Conservation (phyloP, 1,284 basidiomycete genomes). For the Cutaneotrichosporon spelunceum region DNA sequence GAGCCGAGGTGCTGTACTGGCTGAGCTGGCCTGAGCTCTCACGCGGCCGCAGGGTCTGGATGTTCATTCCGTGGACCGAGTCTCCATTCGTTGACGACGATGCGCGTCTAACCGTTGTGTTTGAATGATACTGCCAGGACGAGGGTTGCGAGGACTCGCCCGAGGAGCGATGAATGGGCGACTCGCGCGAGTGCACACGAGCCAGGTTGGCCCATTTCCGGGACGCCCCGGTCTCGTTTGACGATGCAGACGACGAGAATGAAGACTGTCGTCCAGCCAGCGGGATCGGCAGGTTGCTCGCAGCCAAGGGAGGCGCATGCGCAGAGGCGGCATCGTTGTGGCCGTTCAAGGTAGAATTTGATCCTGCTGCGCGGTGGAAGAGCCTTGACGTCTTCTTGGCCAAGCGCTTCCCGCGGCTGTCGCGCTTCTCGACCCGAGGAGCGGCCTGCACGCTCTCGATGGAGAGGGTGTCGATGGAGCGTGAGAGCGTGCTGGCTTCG, state of each 20-base stretch:
- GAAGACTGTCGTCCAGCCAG: slow-evolving; percentile 36
- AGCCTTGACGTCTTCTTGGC: slow-evolving; percentile 48
- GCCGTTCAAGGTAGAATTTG: slow-evolving; percentile 4
- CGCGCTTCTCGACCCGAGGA: not conserved
- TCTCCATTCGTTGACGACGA: slow-evolving; percentile 28
- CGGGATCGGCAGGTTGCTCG: slow-evolving; percentile 14
- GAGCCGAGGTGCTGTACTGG: slow-evolving; percentile 30
- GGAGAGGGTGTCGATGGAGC: slow-evolving; percentile 19
- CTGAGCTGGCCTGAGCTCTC: slow-evolving; percentile 30
- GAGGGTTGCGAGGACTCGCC: slow-evolving; percentile 24
- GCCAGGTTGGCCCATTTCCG: slow-evolving; percentile 21
- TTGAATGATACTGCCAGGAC: slow-evolving; percentile 22
- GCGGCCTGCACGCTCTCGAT: slow-evolving; percentile 10
- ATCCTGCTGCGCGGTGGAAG: slow-evolving; percentile 27
- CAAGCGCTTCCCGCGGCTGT: slow-evolving; percentile 33
- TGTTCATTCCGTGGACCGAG: slow-evolving; percentile 1
- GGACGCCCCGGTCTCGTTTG: slow-evolving; percentile 25
- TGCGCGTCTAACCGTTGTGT: slow-evolving; percentile 9
- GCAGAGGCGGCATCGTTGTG: slow-evolving; percentile 13
- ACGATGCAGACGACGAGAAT: slow-evolving; percentile 37
- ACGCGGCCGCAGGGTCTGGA: slow-evolving; percentile 29
- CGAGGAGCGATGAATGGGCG: slow-evolving; percentile 9
- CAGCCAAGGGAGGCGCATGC: not conserved
- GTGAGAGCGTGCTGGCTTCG: slow-evolving; percentile 18
- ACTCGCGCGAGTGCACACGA: slow-evolving; percentile 23